Base-by-base conservation (phyloP, 1,284 basidiomycete genomes). In the Sphagnurus paluster region DNA sequence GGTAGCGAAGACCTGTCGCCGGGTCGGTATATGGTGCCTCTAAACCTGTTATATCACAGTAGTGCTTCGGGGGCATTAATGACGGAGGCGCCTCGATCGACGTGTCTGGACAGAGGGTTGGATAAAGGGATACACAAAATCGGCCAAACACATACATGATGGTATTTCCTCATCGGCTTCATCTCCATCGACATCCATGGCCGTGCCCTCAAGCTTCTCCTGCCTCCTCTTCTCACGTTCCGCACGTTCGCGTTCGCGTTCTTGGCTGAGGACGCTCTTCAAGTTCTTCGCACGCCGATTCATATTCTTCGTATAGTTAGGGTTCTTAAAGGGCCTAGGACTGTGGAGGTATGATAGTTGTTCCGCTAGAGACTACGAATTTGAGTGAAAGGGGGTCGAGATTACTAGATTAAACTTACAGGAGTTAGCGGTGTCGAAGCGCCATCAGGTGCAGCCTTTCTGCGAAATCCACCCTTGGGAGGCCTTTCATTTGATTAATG, bases 21-120 rank as follows among this genome's bases (percentile, higher is more conserved):
- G 91, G 91, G 57, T 93, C 90, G 0, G 89, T 93, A 57, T 93
- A 93, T 3, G 85, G 87, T 1, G 87, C 90, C 65, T 91, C 86
- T 5, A 94, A 71, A 0, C 91, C 90, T 0, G 91, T 94, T 4
- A 94, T 89, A 64, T 94, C 91, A 58, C 91, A 94, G 52, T 89
- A 91, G 53, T 85, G 83, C 53, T 80, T 78, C 42, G 83, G 82
- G 2, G 91, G 91, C 5, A 89, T 68, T 1, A 93, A 63, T 11
- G 87, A 91, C 0, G 90, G 91, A 0, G 91, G 89, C 6, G 91
- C 90, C 59, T 94, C 91, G 38, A 94, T 90, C 1, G 84, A 87
- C 0, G 80, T 77, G 56, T 93, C 90, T 93, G 55, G 35, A n/a
- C 9, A 40, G 29, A 11, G 6, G 11, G 25, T 26, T 26, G 25